Percentiles rank a stretch among this genome's conserved stretches.
These are phyloP conservation scores for Arachis monticola DNA, from an alignment of 331 rosid genomes.

Conservation along the genomic window DNA sequence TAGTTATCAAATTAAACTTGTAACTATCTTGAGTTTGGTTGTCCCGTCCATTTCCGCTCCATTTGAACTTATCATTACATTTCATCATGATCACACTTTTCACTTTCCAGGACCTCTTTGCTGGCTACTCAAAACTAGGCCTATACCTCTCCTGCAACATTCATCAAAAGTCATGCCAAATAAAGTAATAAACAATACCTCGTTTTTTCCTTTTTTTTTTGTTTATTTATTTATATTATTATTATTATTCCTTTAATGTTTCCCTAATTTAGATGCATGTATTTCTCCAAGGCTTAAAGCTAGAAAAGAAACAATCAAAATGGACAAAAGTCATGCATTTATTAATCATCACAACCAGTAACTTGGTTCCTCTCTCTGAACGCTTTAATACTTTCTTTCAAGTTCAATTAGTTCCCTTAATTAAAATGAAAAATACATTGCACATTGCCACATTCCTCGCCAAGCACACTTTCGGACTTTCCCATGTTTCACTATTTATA, in stretches of 20 bases:
- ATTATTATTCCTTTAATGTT: not conserved
- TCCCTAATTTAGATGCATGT: not conserved
- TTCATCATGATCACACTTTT: slow-evolving; percentile 13
- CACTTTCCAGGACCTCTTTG: slow-evolving; percentile 40
- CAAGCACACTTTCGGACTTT: slow-evolving; percentile 10
- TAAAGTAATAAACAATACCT: not conserved
- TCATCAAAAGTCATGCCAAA: not conserved
- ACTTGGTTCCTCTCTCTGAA: not conserved
- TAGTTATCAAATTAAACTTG: too few relatives aligned
- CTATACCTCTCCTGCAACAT: slow-evolving; percentile 15
- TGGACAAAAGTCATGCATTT: slow-evolving; percentile 6
- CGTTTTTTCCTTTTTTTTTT: not conserved
- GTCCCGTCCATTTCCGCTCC: slow-evolving; percentile 1
- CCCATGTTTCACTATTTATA: slow-evolving; percentile 8
- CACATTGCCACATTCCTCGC: slow-evolving; percentile 23
- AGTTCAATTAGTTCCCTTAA: not conserved
- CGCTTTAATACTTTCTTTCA: not conserved
- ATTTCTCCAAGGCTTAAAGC: not conserved
- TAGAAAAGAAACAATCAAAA: not conserved
- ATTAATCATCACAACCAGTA: not conserved
- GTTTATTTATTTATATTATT: too few relatives aligned
- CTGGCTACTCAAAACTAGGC: slow-evolving; percentile 33
- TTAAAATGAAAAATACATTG: not conserved
- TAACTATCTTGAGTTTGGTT: not conserved
- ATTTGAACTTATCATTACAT: slow-evolving; percentile 36